Evolutionary conservation across 306 rosid genomes (phyloP).

Genomic region (Ormosia emarginata): DNA sequence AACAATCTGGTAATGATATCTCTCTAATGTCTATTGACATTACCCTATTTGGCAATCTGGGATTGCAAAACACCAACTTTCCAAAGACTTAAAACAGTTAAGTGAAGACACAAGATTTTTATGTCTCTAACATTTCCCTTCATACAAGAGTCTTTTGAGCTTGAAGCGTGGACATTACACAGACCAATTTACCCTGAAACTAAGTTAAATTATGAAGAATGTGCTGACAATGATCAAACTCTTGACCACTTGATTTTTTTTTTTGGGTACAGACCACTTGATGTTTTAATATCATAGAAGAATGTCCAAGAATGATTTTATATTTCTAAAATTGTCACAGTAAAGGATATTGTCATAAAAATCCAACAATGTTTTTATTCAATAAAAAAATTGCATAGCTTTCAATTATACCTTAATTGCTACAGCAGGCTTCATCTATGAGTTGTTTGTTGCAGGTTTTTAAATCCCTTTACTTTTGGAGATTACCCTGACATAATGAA

Average conservation of each 20-base stretch:
- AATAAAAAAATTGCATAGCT: neutral
- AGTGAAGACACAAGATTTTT: neutral
- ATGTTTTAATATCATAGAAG: neutral
- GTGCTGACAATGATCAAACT: neutral
- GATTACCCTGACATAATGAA: conserved; percentile 51
- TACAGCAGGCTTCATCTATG: neutral
- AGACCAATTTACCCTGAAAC: neutral
- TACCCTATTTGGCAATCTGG: neutral
- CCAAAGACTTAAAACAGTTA: neutral
- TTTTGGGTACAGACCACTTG: neutral
- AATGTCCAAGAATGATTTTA: neutral
- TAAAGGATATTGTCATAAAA: neutral
- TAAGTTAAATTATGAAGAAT: neutral
- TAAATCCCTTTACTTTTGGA: conserved; percentile 55
- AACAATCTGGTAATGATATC: neutral
- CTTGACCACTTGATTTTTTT: neutral
- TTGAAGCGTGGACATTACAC: neutral
- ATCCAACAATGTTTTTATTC: neutral
- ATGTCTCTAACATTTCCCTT: neutral
- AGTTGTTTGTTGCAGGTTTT: conserved; percentile 33
- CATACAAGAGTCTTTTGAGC: neutral
- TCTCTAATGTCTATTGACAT: neutral
- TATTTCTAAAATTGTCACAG: neutral
- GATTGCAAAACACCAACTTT: neutral
- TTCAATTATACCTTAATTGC: neutral